Percentiles rank a stretch among this genome's conserved stretches.
Conservation (phyloP, 768 basidiomycete species). For the Lyophyllum decastes region DNA sequence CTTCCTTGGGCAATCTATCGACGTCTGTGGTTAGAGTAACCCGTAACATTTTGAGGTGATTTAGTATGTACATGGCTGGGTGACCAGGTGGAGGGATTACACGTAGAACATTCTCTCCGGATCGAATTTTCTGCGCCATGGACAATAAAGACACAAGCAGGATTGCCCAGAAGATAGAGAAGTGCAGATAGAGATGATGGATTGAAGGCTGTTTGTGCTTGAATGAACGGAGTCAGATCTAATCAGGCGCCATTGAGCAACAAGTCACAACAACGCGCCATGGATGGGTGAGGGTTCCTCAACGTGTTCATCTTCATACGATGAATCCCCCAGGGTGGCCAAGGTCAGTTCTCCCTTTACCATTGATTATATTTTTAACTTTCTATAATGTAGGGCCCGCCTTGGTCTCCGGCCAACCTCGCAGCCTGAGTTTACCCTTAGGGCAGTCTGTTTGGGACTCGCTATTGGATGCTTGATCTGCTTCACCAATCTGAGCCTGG, state of each 20-base stretch:
- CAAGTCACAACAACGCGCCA: slow-evolving; percentile 24
- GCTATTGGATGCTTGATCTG: slow-evolving; percentile 85
- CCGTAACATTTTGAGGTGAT: slow-evolving; percentile 6
- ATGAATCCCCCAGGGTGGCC: slow-evolving; percentile 15
- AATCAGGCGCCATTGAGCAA: slow-evolving; percentile 14
- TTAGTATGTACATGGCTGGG: slow-evolving; percentile 43
- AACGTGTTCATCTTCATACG: background rate
- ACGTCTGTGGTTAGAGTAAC: slow-evolving; percentile 13
- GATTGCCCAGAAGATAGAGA: slow-evolving; percentile 3
- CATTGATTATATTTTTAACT: background rate
- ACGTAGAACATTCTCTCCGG: slow-evolving; percentile 49
- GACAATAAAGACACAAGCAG: background rate
- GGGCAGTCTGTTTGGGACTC: slow-evolving; percentile 76
- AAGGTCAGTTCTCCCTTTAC: slow-evolving; percentile 3
- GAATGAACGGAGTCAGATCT: slow-evolving; percentile 12
- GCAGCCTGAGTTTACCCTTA: slow-evolving; percentile 44
- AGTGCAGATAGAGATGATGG: slow-evolving; percentile 9
- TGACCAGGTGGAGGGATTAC: slow-evolving; percentile 54
- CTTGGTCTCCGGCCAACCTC: slow-evolving; percentile 15
- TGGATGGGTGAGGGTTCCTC: no score
- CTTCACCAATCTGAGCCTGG: slow-evolving; percentile 90
- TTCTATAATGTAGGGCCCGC: slow-evolving; percentile 1
- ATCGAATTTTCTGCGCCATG: slow-evolving; percentile 59
- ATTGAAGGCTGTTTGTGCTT: no score
- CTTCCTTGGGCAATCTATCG: slow-evolving; percentile 69